Conservation (phyloP, 352 stramenopile species). For the Phytopythium montanum region DNA sequence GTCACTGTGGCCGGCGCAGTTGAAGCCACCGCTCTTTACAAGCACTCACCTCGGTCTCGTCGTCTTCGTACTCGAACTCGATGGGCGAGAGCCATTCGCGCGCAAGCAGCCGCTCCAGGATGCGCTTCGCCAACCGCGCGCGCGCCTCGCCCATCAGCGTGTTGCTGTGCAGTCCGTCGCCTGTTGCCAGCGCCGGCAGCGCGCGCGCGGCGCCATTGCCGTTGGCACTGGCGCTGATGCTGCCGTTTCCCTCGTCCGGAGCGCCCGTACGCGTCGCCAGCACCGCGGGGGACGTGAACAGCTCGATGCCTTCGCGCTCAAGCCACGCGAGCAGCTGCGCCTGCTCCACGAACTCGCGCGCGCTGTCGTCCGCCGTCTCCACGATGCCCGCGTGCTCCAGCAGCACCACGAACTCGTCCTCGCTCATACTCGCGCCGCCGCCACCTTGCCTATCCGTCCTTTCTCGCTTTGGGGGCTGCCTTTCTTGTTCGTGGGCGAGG, state of each 20-base stretch:
- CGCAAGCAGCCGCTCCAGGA: conserved; percentile 53
- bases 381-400: conserved; percentile 76
- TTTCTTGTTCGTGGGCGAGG: neutral
- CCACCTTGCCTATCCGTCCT: conserved; percentile 7
- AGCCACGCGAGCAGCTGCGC: conserved; percentile 66
- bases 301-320: conserved; percentile 58
- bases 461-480: neutral
- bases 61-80: conserved; percentile 39
- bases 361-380: conserved; percentile 63
- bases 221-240: neutral
- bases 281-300: conserved; percentile 42
- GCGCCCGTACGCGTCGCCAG: conserved; percentile 13
- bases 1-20: neutral
- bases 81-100: conserved; percentile 58
- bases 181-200: conserved; percentile 9
- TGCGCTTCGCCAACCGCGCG: conserved; percentile 33
- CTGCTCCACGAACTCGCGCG: conserved; percentile 69
- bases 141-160: conserved; percentile 29
- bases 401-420: conserved; percentile 86
- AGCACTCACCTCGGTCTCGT: conserved; percentile 35
- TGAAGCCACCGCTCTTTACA: neutral
- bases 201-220: conserved; percentile 1
- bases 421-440: conserved; percentile 38
- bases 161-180: conserved; percentile 6
- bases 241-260: conserved; percentile 13